Base-by-base conservation (phyloP, 345 rosid genomes). In the Camelina hispida region DNA sequence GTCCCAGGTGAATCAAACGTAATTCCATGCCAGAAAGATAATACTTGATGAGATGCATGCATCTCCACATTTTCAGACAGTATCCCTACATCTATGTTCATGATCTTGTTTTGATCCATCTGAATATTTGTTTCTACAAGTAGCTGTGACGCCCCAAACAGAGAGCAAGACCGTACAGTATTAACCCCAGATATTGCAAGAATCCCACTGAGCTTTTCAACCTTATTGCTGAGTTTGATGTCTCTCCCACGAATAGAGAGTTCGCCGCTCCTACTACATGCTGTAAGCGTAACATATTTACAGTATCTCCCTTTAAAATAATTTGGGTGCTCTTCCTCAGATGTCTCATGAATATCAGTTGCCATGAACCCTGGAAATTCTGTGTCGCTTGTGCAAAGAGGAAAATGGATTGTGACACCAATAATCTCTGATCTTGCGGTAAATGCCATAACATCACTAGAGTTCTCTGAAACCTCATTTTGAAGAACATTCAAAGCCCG, bases 21-120 rank as follows among this genome's bases (percentile, higher is more conserved):
- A 50, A 85, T 75, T 73, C 79, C 87, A 75, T 81, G 82, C 87
- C 87, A 91, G 78, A 93, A 89, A 81, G 83, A 80, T 68, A 93
- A 75, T 61, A 86, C 85, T 65, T 81, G 82, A 87, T 88, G 88
- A 37, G 98, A 85, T 78, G 89, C 83, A 85, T 85, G 81, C 68
- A 85, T 59, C 66, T 89, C 90, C 61, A 88, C 70, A 58, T 52
- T 84, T 59, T 91, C 86, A 68, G 87, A 90, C 22, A 84, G 80
- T 72, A 91, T 60, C 40, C 69, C 84, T 40, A 78, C 63, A 61
- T 70, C 78, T 30, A 84, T 65, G 71, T 28, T 73, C 66, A 75
- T 59, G 73, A 63, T 67, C 40, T 82, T 80, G 58, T 68, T 66
- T 66, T 83, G 70, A 72, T 76, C 76, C 75, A 67, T 73, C 64